Evolutionary conservation across 768 basidiomycete species (phyloP), one percentile per base, ranked within the genome.

Genomic region (Mycena galericulata): DNA sequence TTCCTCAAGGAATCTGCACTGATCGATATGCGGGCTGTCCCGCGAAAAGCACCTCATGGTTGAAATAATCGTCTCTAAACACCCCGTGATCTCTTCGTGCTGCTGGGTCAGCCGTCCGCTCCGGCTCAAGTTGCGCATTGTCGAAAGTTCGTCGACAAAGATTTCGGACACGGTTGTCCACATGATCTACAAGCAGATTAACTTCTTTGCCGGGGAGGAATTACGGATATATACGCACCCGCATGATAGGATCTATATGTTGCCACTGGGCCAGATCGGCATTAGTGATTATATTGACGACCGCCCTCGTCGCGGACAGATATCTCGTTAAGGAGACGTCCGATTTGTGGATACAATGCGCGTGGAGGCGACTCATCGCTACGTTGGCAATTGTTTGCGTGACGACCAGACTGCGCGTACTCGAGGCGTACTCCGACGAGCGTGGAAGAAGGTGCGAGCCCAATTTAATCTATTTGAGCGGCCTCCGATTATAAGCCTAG

Each of bases 321-420:
- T 65, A 65, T 41, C 59, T 65, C 9, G 38, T n/a, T n/a, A 66
- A 62, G 14, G 73, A 70, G 15, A 22, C 41, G 69, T 59, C 70
- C 54, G 61, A 68, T 56, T 58, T 78, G 75, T 36, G 79, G 8
- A 68, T 60, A 62, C 69, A 76, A 72, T 47, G 49, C 6, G 67
- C 67, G 18, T 68, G 67, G 6, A 68, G 67, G 9, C 67, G 61
- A 55, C 82, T 81, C 15, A 74, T 77, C 26, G 83, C 82, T 14
- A 74, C 73, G 34, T 78, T 76, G 8, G 77, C 74, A n/a, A 51
- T 29, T 20, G 50, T 51, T 18, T 51, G 50, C 7, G 50, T 51
- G 5, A 51, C 30, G 6, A 51, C 20, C 18, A n/a, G n/a, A n/a
- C n/a, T n/a, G n/a, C n/a, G n/a, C n/a, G n/a, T n/a, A n/a, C n/a